Percentiles rank a stretch among this genome's conserved stretches.
phyloP scores from a whole-genome alignment of 768 basidiomycete genomes.

The Psilocybe sp. region DNA sequence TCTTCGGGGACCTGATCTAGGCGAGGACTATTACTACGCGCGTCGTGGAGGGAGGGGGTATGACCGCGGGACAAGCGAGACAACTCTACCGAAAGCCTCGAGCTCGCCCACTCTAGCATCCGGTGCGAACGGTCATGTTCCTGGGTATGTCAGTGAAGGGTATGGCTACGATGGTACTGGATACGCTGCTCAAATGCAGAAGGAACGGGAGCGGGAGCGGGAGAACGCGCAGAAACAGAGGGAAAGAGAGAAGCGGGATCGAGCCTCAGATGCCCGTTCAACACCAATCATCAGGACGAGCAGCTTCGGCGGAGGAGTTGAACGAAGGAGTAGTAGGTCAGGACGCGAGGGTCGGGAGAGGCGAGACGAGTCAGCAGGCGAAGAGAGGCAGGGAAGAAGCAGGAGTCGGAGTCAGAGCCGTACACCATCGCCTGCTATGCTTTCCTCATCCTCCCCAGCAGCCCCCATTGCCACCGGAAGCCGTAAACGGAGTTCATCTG shows the following conservation, averaged over 20 bases:
- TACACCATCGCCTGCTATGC: slow-evolving; percentile 29
- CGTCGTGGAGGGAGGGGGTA: slow-evolving; percentile 20
- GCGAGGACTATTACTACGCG: slow-evolving; percentile 41
- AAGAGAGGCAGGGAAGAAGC: slow-evolving; percentile 20
- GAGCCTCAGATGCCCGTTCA: slow-evolving; percentile 3
- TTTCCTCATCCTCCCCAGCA: slow-evolving; percentile 4
- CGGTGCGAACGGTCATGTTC: not conserved
- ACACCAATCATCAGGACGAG: not conserved
- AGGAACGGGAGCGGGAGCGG: slow-evolving; percentile 9
- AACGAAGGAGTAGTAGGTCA: not conserved
- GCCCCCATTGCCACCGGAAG: not conserved
- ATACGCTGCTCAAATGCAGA: not conserved
- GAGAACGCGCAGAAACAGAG: slow-evolving; percentile 6
- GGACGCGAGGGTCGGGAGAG: not conserved
- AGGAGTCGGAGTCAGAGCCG: slow-evolving; percentile 22
- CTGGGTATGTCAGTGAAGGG: too few relatives aligned
- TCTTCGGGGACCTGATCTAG: slow-evolving; percentile 60
- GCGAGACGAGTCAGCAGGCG: slow-evolving; percentile 9
- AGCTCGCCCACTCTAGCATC: not conserved
- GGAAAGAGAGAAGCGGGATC: slow-evolving; percentile 1
- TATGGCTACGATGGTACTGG: too few relatives aligned
- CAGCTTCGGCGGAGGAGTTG: not conserved
- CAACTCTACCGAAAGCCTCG: not conserved
- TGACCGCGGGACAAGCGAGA: slow-evolving; percentile 2
- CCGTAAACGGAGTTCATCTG: not conserved